A percentile compares a stretch with the other conserved stretches of the same genome.
phyloP scores from a whole-genome alignment of 23 red algal species.

The Pyropia haitanensis region DNA sequence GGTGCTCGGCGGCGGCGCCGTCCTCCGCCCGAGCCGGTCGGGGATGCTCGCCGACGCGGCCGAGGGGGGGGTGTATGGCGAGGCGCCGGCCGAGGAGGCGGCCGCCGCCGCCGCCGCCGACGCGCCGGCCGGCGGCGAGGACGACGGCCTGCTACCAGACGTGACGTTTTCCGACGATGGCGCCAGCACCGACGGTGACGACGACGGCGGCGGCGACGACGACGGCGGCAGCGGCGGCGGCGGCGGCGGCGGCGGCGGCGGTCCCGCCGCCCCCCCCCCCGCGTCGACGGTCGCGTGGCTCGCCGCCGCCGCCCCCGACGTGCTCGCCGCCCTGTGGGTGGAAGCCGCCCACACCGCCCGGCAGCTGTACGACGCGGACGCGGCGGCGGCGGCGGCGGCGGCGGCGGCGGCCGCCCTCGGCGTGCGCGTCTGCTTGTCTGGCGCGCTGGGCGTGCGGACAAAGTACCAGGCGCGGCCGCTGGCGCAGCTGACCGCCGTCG shows the following conservation, averaged over 20 bases:
- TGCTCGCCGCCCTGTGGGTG: constrained; percentile 17
- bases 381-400: constrained; percentile 22
- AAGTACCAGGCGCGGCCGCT: constrained; percentile 63
- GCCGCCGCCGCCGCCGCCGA: background rate
- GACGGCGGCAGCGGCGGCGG: background rate
- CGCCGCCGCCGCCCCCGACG: background rate
- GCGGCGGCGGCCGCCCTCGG: constrained; percentile 8
- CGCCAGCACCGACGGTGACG: constrained; percentile 16
- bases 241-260: constrained; percentile 2
- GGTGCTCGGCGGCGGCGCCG: constrained; percentile 35
- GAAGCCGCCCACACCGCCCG: constrained; percentile 29
- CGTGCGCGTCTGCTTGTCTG: constrained; percentile 19
- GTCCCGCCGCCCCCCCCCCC: constrained; percentile 19
- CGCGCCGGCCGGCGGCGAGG: background rate
- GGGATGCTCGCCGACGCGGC: background rate
- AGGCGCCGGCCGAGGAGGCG: background rate
- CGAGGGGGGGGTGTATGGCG: background rate
- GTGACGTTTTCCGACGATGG: constrained; percentile 10
- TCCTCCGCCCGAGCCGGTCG: constrained; percentile 1
- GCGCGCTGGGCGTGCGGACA: constrained; percentile 62
- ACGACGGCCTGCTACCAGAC: constrained; percentile 10
- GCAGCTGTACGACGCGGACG: constrained; percentile 31
- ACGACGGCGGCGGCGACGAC: constrained; percentile 4
- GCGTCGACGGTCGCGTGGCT: constrained; percentile 8
- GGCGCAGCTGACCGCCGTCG: constrained; percentile 60